phyloP scores from a whole-genome alignment of 331 rosid genomes.

The Rosa hybrid region DNA sequence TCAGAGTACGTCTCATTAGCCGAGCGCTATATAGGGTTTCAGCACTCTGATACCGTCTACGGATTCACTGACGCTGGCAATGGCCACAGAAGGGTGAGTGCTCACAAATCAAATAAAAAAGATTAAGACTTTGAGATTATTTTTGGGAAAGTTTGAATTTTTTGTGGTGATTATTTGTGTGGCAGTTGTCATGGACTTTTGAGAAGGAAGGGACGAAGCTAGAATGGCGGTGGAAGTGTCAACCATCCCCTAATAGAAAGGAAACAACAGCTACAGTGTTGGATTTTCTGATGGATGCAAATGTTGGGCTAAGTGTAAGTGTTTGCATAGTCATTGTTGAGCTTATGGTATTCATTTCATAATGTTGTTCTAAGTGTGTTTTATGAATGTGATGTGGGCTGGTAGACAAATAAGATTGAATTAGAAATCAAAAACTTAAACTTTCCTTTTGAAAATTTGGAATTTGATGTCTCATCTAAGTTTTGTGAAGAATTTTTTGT shows the following conservation, averaged over 20 bases:
- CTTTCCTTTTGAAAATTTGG: neutral
- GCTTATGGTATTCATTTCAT: neutral
- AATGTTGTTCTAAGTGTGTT: too few relatives aligned
- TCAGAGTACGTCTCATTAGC: conserved; percentile 58
- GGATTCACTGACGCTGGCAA: conserved; percentile 70
- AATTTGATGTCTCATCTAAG: neutral
- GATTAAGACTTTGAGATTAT: neutral
- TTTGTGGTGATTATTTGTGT: neutral
- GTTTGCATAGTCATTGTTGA: conserved; percentile 21
- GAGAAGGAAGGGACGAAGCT: conserved; percentile 79
- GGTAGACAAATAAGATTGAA: neutral
- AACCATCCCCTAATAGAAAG: conserved; percentile 52
- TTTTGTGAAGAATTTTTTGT: too few relatives aligned
- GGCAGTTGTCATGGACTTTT: conserved; percentile 86
- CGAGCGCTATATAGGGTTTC: conserved; percentile 75
- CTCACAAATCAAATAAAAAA: neutral
- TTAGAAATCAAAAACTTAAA: neutral
- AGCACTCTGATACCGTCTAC: conserved; percentile 62
- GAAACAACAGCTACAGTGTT: conserved; percentile 56
- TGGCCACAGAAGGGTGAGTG: conserved; percentile 45
- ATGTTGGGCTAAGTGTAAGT: conserved; percentile 77
- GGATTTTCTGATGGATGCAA: conserved; percentile 85
- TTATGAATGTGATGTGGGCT: neutral
- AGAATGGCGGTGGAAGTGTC: conserved; percentile 89
- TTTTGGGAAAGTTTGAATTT: neutral